Conservation (phyloP, 768 basidiomycete species). For the Calvatia gigantea region DNA sequence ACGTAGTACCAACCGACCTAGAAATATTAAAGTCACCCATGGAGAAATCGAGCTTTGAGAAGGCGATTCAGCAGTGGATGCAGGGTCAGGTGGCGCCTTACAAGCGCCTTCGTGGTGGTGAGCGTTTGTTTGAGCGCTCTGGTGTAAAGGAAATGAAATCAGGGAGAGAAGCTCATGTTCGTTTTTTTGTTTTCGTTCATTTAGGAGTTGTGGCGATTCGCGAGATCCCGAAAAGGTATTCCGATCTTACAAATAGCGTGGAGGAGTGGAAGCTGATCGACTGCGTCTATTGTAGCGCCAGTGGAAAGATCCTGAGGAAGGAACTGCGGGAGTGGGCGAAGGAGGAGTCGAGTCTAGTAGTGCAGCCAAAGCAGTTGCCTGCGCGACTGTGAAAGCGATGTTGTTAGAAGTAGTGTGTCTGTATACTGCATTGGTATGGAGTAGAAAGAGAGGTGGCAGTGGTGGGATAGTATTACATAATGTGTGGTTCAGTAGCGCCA, state of each 20-base stretch:
- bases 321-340: conserved; percentile 16
- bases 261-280: neutral
- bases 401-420: too few species aligned
- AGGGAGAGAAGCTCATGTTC: too few species aligned
- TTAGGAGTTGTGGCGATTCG: conserved; percentile 49
- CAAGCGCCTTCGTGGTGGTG: conserved; percentile 60
- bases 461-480: neutral
- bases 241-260: neutral
- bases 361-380: neutral
- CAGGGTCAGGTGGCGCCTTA: conserved; percentile 50
- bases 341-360: neutral
- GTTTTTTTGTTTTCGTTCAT: conserved; percentile 19
- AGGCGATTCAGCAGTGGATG: conserved; percentile 50
- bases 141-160: too few species aligned
- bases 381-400: conserved; percentile 9
- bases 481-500: too few species aligned
- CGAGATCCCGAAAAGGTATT: conserved; percentile 51
- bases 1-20: conserved; percentile 34
- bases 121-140: too few species aligned
- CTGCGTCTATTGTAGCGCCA: conserved; percentile 3
- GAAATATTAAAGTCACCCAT: conserved; percentile 14
- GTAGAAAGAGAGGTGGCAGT: too few species aligned
- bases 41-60: conserved; percentile 32
- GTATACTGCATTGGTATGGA: too few species aligned
- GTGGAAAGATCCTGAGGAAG: conserved; percentile 17